A percentile compares a stretch with the other conserved stretches of the same genome.
Conservation (phyloP, 2,329 filamentous ascomycete species). For the Cladosporium sphaerospermum region DNA sequence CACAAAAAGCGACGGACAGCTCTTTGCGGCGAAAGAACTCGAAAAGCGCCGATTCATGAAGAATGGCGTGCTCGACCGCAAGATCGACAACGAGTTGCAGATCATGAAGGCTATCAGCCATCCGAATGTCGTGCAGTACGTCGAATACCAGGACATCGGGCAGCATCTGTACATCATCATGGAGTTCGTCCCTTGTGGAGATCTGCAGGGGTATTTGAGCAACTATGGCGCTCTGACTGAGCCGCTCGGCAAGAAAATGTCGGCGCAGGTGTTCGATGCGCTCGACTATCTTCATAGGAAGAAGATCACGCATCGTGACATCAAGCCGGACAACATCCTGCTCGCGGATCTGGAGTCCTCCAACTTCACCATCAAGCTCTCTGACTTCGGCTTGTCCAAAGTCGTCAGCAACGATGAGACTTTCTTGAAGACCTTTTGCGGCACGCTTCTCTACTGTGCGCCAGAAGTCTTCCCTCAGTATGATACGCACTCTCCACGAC, state of each 20-base stretch:
- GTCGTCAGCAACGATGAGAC: constrained; percentile 79
- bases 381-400: constrained; percentile 94
- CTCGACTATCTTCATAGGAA: constrained; percentile 79
- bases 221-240: constrained; percentile 61
- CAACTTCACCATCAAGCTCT: constrained; percentile 73
- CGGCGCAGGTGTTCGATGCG: constrained; percentile 71
- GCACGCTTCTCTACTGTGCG: constrained; percentile 90
- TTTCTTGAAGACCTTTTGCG: constrained; percentile 92
- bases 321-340: constrained; percentile 97
- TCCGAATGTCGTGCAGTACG: constrained; percentile 83
- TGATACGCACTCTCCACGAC: constrained; percentile 55
- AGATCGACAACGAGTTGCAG: constrained; percentile 93
- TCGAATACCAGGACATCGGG: constrained; percentile 79
- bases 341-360: constrained; percentile 63
- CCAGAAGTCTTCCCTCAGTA: constrained; percentile 92
- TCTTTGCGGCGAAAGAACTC: constrained; percentile 89
- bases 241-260: constrained; percentile 61
- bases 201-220: constrained; percentile 68
- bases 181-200: constrained; percentile 80
- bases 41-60: constrained; percentile 92
- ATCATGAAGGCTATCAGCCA: constrained; percentile 87
- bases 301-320: constrained; percentile 94
- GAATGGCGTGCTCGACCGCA: constrained; percentile 81
- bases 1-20: constrained; percentile 71
- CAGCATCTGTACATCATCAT: constrained; percentile 90